Base-by-base conservation (phyloP, 2,329 filamentous ascomycete species). In the Venturia nashicola region DNA sequence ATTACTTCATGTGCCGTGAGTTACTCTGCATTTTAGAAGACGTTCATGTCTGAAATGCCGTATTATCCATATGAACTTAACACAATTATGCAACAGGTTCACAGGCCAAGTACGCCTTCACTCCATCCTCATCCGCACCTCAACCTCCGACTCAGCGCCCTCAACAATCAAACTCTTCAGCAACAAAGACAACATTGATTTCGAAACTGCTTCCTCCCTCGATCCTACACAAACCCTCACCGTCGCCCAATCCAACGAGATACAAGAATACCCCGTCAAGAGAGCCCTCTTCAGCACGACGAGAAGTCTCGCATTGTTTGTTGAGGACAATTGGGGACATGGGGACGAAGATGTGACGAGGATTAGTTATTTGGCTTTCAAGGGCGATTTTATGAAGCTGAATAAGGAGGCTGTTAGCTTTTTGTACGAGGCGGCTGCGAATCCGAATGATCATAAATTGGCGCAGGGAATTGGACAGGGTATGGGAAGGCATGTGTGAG, bases 91-190 rank as follows among this genome's bases (percentile, higher is more conserved):
- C 36, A 51, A 32, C 61, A 95, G 91, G 1, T 99, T 99, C 78
- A 92, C 91, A 1, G 92, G 90, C 59, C 92, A 97, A 76, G 86
- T 97, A 66, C 96, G 95, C 72, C 86, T 99, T 0, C 92, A 97
- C 77, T 87, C 89, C 34, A 86, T 99, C 72, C 82, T 97, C 32
- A 77, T 99, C 65, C 91, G 93, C 72, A 90, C 90, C 2, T 90
- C 89, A 1, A 80, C 84, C 51, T 84, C 86, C 8, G 73, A 79
- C 63, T 84, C 82, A 32, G 90, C 91, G 3, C 94, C 94, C 1
- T 84, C 83, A 67, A 97, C 90, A 2, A 80, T 97, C 59, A 91
- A 92, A 72, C 79, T 99, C 59, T 95, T 91, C 79, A 81, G 89
- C 77, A 99, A 99, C 81, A 85, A 86, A 65, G 85, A 90, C 67